phyloP scores from a whole-genome alignment of 2,329 filamentous ascomycete genomes.

The Colletotrichum magnum region DNA sequence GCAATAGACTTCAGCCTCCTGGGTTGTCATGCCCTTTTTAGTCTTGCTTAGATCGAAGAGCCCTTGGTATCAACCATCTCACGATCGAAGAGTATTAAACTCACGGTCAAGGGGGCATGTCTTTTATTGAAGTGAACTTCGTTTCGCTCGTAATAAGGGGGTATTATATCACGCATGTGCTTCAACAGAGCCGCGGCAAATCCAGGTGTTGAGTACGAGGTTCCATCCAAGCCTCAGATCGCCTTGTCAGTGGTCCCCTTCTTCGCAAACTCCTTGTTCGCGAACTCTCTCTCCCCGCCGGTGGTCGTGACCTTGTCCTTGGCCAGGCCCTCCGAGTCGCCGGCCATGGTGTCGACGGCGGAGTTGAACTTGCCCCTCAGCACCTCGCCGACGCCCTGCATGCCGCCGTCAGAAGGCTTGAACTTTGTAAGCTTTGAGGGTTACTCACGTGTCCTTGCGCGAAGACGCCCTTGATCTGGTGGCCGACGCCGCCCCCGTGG shows the following conservation, averaged over 20 bases:
- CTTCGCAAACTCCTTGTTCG: constrained; percentile 37
- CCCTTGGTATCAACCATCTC: no score
- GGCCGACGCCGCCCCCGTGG: constrained; percentile 20
- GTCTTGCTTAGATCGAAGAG: no score
- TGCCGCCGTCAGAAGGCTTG: not conserved
- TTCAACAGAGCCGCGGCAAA: no score
- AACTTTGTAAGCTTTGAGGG: not conserved
- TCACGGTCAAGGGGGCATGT: no score
- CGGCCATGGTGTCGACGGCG: constrained; percentile 47
- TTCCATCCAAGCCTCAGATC: constrained; percentile 8
- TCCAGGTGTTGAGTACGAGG: no score
- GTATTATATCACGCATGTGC: no score
- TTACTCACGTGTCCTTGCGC: constrained; percentile 39
- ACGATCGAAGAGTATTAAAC: no score
- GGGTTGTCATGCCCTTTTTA: no score
- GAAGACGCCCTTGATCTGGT: constrained; percentile 38
- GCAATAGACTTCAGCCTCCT: no score
- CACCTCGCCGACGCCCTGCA: constrained; percentile 38
- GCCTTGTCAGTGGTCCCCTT: constrained; percentile 38
- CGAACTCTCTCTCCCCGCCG: constrained; percentile 40
- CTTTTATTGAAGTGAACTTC: no score
- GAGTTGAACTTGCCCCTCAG: constrained; percentile 51
- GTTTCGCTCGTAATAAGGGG: no score
- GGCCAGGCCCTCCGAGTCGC: constrained; percentile 51
- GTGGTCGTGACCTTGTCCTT: constrained; percentile 48